Evolutionary conservation across 371 early-diverging fungal species (phyloP), one percentile per base, ranked within the genome.

Genomic region (Rhizopus microsporus): DNA sequence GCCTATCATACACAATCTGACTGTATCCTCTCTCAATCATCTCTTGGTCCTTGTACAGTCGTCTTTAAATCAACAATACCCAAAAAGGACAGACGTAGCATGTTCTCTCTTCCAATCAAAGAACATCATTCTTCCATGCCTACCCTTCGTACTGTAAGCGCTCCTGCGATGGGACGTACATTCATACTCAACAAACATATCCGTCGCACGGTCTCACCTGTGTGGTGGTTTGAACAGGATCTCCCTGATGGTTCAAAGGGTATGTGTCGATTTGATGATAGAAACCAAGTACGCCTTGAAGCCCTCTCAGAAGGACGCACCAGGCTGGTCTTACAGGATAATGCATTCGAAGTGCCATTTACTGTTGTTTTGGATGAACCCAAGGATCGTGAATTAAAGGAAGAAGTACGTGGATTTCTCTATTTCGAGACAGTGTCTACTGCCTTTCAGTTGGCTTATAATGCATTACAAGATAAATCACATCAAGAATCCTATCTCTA

Each of bases 141-240:
- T 46, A 40, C 62, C 4, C 53, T 68, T 35, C 38, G 15, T 9
- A 23, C 54, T 1, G 8, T 44, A 31, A 37, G 48, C 17, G 7
- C 35, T 34, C 32, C 31, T 31, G 34, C 17, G 5, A 16, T 32
- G 7, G 55, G 35, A 7, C 42, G 50, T 7, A 60, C 60, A 42
- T 51, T 74, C 44, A 60, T 61, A 40, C 32, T 67, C 5, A 56
- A 70, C 50, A 65, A 73, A 12, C 59, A 59, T 13, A 48, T 77
- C 4, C 77, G 71, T 6, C 67, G 77, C 13, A 62, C 62, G 3
- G 58, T 73, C 7, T 65, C 71, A 13, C 77, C 77, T 46, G 65
- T 63, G 3, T 77, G 77, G 77, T 77, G 77, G 77, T 77, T 57
- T 60, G 77, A 77, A 48, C 71, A 77, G 50, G 77, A 77, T n/a